A percentile compares a stretch with the other conserved stretches of the same genome.
Evolutionary conservation across 257 asterid species (phyloP).

Genomic region (Leptodermis oblonga): DNA sequence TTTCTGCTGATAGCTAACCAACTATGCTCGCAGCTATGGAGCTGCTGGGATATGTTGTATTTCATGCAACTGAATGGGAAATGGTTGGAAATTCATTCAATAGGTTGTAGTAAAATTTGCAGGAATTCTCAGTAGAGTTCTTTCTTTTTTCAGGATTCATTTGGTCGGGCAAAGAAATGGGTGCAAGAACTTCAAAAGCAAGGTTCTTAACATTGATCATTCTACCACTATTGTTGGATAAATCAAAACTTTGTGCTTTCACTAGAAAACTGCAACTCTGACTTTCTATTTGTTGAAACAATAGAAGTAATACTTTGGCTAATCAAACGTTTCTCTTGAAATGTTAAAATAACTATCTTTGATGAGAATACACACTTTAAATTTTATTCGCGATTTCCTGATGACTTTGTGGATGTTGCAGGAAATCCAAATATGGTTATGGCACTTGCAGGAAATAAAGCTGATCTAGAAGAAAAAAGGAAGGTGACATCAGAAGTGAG

Average conservation of each 20-base stretch:
- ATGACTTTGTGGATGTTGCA: slow-evolving; percentile 24
- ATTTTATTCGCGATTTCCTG: slow-evolving; percentile 2
- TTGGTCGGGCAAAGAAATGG: slow-evolving; percentile 91
- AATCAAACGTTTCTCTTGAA: background rate
- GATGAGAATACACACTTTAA: background rate
- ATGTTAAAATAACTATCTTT: background rate
- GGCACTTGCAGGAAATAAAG: slow-evolving; percentile 95
- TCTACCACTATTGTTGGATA: background rate
- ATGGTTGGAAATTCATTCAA: background rate
- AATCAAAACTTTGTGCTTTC: background rate
- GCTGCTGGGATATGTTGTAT: background rate
- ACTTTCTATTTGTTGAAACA: background rate
- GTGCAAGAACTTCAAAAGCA: slow-evolving; percentile 95
- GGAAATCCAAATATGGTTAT: slow-evolving; percentile 88
- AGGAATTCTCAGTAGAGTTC: background rate
- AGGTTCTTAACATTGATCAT: slow-evolving; percentile 40
- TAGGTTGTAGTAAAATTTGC: slow-evolving; percentile 5
- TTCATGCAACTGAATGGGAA: background rate
- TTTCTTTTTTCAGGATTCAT: slow-evolving; percentile 56
- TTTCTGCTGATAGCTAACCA: background rate
- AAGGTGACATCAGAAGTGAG: slow-evolving; percentile 74
- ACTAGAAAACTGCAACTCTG: background rate
- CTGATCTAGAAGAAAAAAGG: slow-evolving; percentile 87
- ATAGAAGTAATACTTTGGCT: background rate
- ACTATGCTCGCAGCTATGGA: background rate